Percentiles rank a stretch among this genome's conserved stretches.
phyloP scores from a whole-genome alignment of 179 eudicot species.

The Actinidia arguta region DNA sequence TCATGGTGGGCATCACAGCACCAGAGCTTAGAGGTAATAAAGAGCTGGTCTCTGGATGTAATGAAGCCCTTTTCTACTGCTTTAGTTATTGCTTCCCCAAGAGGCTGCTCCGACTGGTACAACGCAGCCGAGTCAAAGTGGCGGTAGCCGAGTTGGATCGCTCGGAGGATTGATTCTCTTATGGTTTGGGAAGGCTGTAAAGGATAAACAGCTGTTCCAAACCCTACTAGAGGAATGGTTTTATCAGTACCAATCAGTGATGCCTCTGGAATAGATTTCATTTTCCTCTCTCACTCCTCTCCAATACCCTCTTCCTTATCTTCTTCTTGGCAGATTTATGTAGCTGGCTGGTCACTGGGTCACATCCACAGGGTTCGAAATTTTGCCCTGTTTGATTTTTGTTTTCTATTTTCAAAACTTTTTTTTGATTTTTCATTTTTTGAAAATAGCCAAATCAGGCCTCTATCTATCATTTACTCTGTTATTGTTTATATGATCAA shows the following conservation, averaged over 20 bases:
- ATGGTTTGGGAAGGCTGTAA: constrained; percentile 14
- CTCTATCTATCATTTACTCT: too few species aligned
- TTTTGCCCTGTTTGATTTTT: too few species aligned
- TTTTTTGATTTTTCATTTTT: too few species aligned
- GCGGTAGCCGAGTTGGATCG: constrained; percentile 47
- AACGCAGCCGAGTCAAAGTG: constrained; percentile 47
- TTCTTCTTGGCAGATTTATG: too few species aligned
- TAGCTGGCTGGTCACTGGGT: too few species aligned
- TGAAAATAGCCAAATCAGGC: too few species aligned
- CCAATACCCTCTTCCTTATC: neutral
- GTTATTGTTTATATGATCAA: too few species aligned
- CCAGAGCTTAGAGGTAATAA: constrained; percentile 64
- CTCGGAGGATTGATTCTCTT: constrained; percentile 31
- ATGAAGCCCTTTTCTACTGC: constrained; percentile 36
- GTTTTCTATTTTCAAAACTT: too few species aligned
- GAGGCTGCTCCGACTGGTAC: constrained; percentile 38
- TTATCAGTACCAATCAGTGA: neutral
- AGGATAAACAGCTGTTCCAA: constrained; percentile 27
- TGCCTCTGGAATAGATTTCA: neutral
- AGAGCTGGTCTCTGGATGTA: constrained; percentile 37
- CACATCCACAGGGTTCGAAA: too few species aligned
- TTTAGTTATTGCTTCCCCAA: constrained; percentile 41
- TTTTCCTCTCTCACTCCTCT: neutral
- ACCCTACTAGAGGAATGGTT: neutral
- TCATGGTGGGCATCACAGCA: constrained; percentile 36